Conservation (phyloP, 1,284 basidiomycete genomes). For the Malassezia psittaci region DNA sequence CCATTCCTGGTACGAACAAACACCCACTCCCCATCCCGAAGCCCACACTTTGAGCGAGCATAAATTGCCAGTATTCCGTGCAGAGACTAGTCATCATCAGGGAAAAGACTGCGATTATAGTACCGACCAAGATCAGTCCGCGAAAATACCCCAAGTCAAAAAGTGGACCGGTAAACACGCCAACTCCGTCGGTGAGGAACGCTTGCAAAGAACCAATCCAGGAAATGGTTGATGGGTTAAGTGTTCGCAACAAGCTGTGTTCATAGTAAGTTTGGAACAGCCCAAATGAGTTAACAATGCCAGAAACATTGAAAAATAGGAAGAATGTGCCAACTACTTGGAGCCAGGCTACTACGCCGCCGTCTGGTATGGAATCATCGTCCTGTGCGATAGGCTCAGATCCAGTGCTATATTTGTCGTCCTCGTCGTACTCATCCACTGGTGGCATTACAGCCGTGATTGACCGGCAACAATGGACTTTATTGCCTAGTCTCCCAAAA, state of each 20-base stretch:
- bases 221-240: background rate
- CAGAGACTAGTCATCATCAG: background rate
- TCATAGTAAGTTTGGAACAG: background rate
- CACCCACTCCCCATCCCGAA: constrained; percentile 26
- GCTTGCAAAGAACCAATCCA: background rate
- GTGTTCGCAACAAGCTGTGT: background rate
- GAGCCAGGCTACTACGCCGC: constrained; percentile 23
- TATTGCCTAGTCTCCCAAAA: background rate
- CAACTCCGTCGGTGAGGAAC: background rate
- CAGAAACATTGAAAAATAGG: constrained; percentile 24
- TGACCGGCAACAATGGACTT: background rate
- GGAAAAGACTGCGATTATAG: background rate
- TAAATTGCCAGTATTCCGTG: constrained; percentile 28
- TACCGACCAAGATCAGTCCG: constrained; percentile 1
- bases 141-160: constrained; percentile 6
- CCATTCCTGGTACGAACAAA: constrained; percentile 20
- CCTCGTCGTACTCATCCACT: background rate
- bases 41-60: constrained; percentile 26
- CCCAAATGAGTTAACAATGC: background rate
- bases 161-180: constrained; percentile 17
- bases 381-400: background rate
- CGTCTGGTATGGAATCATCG: background rate
- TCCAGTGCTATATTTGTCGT: background rate
- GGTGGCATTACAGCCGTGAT: background rate
- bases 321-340: constrained; percentile 28